Percentiles rank a stretch among this genome's conserved stretches.
Evolutionary conservation across 257 asterid species (phyloP).

Genomic region (Petunia secreta): DNA sequence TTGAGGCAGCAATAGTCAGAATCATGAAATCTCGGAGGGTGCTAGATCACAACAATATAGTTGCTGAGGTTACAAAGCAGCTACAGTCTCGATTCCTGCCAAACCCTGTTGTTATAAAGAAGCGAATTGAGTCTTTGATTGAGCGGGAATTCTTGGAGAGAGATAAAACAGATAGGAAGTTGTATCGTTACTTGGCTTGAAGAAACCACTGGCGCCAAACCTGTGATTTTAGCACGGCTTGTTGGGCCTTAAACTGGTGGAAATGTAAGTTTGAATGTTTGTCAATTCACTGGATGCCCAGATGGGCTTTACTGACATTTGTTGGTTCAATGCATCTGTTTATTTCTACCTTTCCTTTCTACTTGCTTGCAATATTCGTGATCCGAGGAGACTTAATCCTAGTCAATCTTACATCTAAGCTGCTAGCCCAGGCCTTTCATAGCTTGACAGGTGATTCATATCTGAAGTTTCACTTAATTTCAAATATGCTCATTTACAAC

Average conservation of each 20-base stretch:
- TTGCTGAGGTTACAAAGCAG: constrained; percentile 43
- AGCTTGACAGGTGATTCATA: background rate
- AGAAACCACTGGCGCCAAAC: constrained; percentile 15
- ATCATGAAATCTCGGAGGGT: constrained; percentile 43
- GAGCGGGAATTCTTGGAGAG: constrained; percentile 46
- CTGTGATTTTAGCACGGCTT: background rate
- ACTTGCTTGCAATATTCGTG: background rate
- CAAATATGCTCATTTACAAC: background rate
- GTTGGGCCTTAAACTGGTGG: background rate
- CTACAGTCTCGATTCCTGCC: constrained; percentile 40
- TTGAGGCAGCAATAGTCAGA: constrained; percentile 47
- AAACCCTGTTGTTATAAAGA: constrained; percentile 44
- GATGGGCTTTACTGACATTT: constrained; percentile 18
- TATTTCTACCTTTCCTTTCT: background rate
- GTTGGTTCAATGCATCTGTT: background rate
- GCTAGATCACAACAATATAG: constrained; percentile 41
- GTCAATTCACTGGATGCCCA: background rate
- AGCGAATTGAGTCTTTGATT: constrained; percentile 39
- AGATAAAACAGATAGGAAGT: constrained; percentile 40
- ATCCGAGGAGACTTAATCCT: background rate
- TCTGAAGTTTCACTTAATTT: background rate
- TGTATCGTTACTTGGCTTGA: constrained; percentile 44
- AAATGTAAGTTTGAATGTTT: constrained; percentile 17
- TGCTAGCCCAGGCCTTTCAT: background rate
- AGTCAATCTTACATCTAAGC: background rate